phyloP scores from a whole-genome alignment of 306 rosid genomes.

The Cicer chorassanicum region DNA sequence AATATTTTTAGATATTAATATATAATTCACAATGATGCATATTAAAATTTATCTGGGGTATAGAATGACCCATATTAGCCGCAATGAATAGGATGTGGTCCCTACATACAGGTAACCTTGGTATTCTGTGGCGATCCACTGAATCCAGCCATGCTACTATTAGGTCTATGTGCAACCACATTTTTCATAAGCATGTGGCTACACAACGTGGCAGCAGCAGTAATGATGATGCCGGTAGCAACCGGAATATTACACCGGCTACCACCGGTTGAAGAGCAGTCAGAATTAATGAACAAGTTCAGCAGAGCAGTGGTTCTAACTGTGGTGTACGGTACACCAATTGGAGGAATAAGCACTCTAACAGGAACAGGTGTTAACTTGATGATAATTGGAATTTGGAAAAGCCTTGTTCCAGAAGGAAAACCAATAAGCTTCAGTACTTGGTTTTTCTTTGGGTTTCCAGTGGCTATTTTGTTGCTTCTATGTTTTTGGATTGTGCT shows the following conservation, averaged over 20 bases:
- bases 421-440: conserved; percentile 75
- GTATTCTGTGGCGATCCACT: conserved; percentile 80
- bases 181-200: conserved; percentile 96
- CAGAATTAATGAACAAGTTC: conserved; percentile 57
- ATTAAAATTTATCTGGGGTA: no score
- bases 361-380: conserved; percentile 94
- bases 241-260: conserved; percentile 74
- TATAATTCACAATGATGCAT: no score
- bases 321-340: conserved; percentile 65
- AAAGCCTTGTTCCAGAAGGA: conserved; percentile 61
- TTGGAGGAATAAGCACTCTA: conserved; percentile 83
- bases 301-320: conserved; percentile 80
- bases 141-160: conserved; percentile 63
- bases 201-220: conserved; percentile 86
- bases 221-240: conserved; percentile 96
- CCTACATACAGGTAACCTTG: conserved; percentile 57
- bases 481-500: conserved; percentile 65
- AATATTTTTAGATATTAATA: no score
- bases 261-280: conserved; percentile 53
- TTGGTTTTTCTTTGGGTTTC: conserved; percentile 77
- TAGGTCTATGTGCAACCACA: conserved; percentile 75
- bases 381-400: conserved; percentile 87
- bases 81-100: background rate
- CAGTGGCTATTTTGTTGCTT: conserved; percentile 59
- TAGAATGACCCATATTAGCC: no score